Base-by-base conservation (phyloP, 805 yeast species). In the Saccharomyces jurei region DNA sequence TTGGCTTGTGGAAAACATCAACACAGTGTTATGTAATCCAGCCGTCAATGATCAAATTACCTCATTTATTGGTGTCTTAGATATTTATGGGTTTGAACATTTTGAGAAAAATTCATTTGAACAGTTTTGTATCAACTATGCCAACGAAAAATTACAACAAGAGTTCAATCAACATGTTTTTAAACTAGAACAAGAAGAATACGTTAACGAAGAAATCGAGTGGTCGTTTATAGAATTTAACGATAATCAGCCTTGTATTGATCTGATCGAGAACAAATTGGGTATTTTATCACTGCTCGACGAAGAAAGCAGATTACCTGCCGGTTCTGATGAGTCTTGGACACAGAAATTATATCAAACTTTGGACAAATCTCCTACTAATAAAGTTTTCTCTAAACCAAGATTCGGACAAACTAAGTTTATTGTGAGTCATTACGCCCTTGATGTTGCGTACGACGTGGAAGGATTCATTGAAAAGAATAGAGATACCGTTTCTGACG, bases 91-190 rank as follows among this genome's bases (percentile, higher is more conserved):
- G 26, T 92, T 92, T 70, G 99, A 92, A 72, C 97, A 92, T 72
- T 92, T 92, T 69, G 91, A 89, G 61, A 84, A 81, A 64, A 92
- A 92, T 73, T 90, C 97, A 8, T 92, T 92, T 66, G 99, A 92
- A 73, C 99, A 92, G 72, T 92, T 92, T 72, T 92, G 99, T 76
- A 91, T 91, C 73, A 91, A 91, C 71, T 91, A 91, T 70, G 97
- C 97, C 48, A 91, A 91, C 72, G 99, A 92, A 75, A 92, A 92
- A 73, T 79, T 92, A 63, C 98, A 92, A 73, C 98, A 92, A 72
- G 97, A 92, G 71, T 92, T 92, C 73, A 92, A 91, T 65, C 97
- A 90, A 75, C 97, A 92, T 66, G 97, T 92, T 52, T 92, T 92
- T 81, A 92, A 92, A 69, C 79, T 94, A 58, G 99, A 92, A 69